phyloP scores from a whole-genome alignment of 2,329 filamentous ascomycete genomes.

The Colletotrichum tofieldiae region DNA sequence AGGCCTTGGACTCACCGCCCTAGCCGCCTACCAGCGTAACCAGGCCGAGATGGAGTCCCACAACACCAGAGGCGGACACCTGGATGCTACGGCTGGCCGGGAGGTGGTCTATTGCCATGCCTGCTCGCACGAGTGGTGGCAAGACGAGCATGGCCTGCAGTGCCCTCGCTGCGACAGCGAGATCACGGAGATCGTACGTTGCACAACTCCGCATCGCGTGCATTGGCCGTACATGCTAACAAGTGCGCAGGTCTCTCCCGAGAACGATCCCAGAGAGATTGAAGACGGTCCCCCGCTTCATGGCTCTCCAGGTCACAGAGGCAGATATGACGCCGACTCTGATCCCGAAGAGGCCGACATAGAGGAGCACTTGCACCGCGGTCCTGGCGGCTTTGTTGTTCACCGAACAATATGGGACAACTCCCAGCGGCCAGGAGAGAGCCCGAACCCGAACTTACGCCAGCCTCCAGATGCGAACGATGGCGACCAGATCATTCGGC shows the following conservation, averaged over 20 bases:
- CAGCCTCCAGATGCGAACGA: constrained; percentile 46
- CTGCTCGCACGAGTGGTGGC: constrained; percentile 87
- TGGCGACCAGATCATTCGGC: constrained; percentile 56
- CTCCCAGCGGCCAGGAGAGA: constrained; percentile 31
- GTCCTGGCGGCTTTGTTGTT: constrained; percentile 59
- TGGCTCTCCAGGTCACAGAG: constrained; percentile 43
- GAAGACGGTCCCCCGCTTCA: constrained; percentile 47
- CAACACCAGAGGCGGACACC: constrained; percentile 52
- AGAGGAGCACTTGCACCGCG: constrained; percentile 63
- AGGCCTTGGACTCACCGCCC: constrained; percentile 72
- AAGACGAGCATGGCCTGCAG: constrained; percentile 75
- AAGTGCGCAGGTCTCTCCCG: constrained; percentile 63
- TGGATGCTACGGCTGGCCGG: constrained; percentile 66
- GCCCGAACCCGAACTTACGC: constrained; percentile 12
- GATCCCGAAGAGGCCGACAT: constrained; percentile 74
- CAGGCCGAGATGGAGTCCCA: constrained; percentile 60
- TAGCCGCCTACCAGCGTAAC: constrained; percentile 68
- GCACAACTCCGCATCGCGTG: constrained; percentile 3
- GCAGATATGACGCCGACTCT: constrained; percentile 59
- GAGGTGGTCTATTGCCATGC: constrained; percentile 90
- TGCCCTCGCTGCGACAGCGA: constrained; percentile 87
- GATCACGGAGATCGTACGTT: constrained; percentile 87
- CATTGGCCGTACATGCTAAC: constrained; percentile 45
- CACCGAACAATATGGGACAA: constrained; percentile 53
- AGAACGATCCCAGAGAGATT: constrained; percentile 74